Base-by-base conservation (phyloP, 2,329 filamentous ascomycete genomes). In the Fusarium tuaranense region DNA sequence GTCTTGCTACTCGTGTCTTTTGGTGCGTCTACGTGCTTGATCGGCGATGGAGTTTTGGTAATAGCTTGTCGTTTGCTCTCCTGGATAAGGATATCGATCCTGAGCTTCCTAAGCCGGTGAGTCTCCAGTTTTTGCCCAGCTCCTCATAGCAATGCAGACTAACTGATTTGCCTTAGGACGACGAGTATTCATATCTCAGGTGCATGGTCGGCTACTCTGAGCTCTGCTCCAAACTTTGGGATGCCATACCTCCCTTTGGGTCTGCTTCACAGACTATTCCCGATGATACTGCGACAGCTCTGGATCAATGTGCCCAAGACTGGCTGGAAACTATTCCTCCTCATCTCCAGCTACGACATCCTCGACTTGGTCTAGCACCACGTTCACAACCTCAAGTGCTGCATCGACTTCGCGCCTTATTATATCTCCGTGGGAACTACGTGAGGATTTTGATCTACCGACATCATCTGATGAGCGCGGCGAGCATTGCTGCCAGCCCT, bases 21-120 rank as follows among this genome's bases (percentile, higher is more conserved):
- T 89, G 87, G 86, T 86, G 83, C 34, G 85, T 88, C 20, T 88
- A 88, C 64, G 84, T 87, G 0, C 82, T 89, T 1, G 87, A 88
- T 60, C 84, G 86, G 1, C 84, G 87, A 25, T 89, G 86, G 85
- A 87, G 86, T 12, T 87, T 88, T 38, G 87, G 87, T 2, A 88
- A 86, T 0, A 86, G 87, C 14, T 74, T 88, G 22, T 86, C 87
- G 0, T 88, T 88, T 72, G 84, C 84, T 0, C 81, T 88, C 6
- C 81, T 86, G 13, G 86, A 88, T 63, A 82, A 83, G 0, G 87
- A 88, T 59, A 86, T 88, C 68, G 87, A 88, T 60, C 84, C 86
- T 0, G 83, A 84, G 41, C 73, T 88, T 1, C 85, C 86, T 0
- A 83, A 87, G 62, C 85, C 85, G 0, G 86, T 81, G 69, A 69